These are phyloP conservation scores for Paecilomyces formosus DNA, from an alignment of 2,329 filamentous ascomycete species.

Conservation along the genomic window DNA sequence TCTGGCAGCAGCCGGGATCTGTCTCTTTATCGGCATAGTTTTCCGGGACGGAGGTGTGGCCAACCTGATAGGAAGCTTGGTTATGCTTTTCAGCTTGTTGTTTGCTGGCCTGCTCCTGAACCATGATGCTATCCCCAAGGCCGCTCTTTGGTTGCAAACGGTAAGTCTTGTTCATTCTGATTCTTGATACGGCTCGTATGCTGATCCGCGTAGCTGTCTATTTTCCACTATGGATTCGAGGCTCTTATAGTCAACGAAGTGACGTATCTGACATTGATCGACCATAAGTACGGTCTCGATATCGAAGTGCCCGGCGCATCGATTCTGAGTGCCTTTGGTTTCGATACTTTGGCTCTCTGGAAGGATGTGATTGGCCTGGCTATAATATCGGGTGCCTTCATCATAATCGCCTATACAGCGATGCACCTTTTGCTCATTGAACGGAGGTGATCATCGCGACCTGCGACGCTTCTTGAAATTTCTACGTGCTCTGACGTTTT, in stretches of 20 bases:
- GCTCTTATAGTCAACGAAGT: slow-evolving; percentile 96
- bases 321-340: slow-evolving; percentile 91
- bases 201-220: slow-evolving; percentile 56
- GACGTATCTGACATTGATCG: slow-evolving; percentile 76
- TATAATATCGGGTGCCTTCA: slow-evolving; percentile 73
- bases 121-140: slow-evolving; percentile 80
- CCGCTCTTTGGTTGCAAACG: slow-evolving; percentile 82
- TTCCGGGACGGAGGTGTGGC: slow-evolving; percentile 88
- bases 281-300: slow-evolving; percentile 92
- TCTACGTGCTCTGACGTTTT: not conserved
- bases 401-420: slow-evolving; percentile 78
- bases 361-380: slow-evolving; percentile 72
- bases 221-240: slow-evolving; percentile 98
- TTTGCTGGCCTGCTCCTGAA: slow-evolving; percentile 94
- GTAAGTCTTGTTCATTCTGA: slow-evolving; percentile 37
- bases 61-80: slow-evolving; percentile 84
- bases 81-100: slow-evolving; percentile 94
- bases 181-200: not conserved
- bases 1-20: slow-evolving; percentile 85
- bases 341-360: slow-evolving; percentile 82
- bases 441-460: slow-evolving; percentile 52
- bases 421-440: slow-evolving; percentile 94
- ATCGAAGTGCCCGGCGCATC: slow-evolving; percentile 93
- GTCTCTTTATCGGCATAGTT: slow-evolving; percentile 90
- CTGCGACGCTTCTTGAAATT: slow-evolving; percentile 2